Base-by-base conservation (phyloP, 805 yeast genomes). In the Teunomyces aglyptinius region DNA sequence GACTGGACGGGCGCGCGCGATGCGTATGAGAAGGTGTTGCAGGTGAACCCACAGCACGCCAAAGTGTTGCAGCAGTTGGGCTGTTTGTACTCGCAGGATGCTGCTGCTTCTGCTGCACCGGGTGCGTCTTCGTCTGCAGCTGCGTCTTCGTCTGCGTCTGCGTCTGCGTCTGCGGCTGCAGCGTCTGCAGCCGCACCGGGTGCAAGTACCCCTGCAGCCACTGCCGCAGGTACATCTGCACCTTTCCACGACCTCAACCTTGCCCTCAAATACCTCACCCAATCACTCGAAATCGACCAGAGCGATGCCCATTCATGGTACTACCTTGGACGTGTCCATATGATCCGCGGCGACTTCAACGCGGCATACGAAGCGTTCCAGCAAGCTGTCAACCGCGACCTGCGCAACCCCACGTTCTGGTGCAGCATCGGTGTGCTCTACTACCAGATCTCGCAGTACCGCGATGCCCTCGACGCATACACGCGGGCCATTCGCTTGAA, bases 291-390 rank as follows among this genome's bases (percentile, higher is more conserved):
- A 59, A 83, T 91, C 26, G 97, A 92, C 64, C 80, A 85, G 43
- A 76, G 85, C 32, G 98, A 94, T 65, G 96, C 99, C 4, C 96
- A 94, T 59, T 84, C 96, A 26, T 94, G 99, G 99, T 94, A 94
- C 69, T 88, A 94, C 64, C 69, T 94, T 41, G 99, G 99, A 42
- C 82, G 98, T 55, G 96, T 95, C 52, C 96, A 92, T 72, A 92
- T 94, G 98, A 85, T 96, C 33, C 82, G 92, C 59, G 90, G 88
- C 54, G 96, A 92, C 65, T 94, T 90, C 71, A 86, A 94, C 49
- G 90, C 94, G 42, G 98, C 99, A 1, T 94, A 92, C 68, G 98
- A 94, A 63, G 95, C 97, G 0, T 94, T 92, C 80, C 99, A 94
- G 71, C 97, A 91, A 65, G 98, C 98, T 10, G 99, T 94, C 49